phyloP scores from a whole-genome alignment of 495 filamentous ascomycete species.

The Trichoderma asperelloides region DNA sequence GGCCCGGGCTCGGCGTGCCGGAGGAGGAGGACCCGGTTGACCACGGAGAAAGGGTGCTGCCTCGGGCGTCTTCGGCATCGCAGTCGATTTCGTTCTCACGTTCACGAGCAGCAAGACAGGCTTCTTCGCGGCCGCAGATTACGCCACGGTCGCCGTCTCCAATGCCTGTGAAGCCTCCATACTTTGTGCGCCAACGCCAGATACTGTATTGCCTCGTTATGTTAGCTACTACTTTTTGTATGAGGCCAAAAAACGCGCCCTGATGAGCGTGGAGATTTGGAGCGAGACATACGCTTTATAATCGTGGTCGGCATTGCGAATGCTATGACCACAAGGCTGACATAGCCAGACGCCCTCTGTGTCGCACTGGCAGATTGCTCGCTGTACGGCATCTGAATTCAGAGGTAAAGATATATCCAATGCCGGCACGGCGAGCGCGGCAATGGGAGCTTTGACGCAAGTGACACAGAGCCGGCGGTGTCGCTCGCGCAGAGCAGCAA shows the following conservation, averaged over 20 bases:
- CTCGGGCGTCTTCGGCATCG: constrained; percentile 53
- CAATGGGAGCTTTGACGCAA: constrained; percentile 59
- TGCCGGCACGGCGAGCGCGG: constrained; percentile 29
- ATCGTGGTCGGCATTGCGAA: constrained; percentile 59
- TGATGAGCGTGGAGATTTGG: no score
- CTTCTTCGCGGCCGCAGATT: constrained; percentile 62
- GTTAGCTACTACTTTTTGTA: neutral
- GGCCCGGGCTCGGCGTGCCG: constrained; percentile 12
- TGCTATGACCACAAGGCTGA: constrained; percentile 60
- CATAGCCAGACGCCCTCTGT: constrained; percentile 67
- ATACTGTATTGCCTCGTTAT: constrained; percentile 37
- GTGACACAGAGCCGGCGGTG: constrained; percentile 69
- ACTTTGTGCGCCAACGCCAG: constrained; percentile 85
- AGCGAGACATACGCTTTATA: constrained; percentile 45
- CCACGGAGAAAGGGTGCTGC: constrained; percentile 21
- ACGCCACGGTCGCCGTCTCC: constrained; percentile 83
- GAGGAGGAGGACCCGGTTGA: constrained; percentile 7
- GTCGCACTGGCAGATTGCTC: constrained; percentile 59
- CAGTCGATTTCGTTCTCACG: constrained; percentile 76
- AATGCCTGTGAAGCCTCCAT: constrained; percentile 72
- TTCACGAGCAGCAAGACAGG: constrained; percentile 62
- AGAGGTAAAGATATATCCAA: constrained; percentile 20
- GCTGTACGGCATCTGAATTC: constrained; percentile 38
- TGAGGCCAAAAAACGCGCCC: neutral
- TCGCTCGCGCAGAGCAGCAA: constrained; percentile 51